Base-by-base conservation (phyloP, 352 stramenopile species). In the Phytophthora nicotianae region DNA sequence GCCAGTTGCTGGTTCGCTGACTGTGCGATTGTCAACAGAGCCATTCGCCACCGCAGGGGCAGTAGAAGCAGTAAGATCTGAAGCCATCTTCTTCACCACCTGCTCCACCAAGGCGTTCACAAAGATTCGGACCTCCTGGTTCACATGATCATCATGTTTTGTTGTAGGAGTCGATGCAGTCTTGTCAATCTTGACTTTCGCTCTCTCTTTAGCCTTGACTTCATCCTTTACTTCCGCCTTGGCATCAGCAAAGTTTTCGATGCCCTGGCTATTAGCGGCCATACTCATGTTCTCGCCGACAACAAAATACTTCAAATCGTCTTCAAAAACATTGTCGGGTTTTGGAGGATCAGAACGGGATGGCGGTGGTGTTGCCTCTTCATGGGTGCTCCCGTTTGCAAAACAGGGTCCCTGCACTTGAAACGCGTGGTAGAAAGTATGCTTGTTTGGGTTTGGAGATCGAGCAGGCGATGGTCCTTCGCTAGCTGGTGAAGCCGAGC, bases 381-480 rank as follows among this genome's bases (percentile, higher is more conserved):
- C 50, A 19, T 53, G 26, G 5, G 24, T 27, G 46, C 33, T 33
- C 40, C 43, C 50, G 14, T 58, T 67, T 2, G 50, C 21, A 60
- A 70, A 13, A n/a, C 50, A 56, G 61, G 64, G 59, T 11, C 58
- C 60, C 20, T 49, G 56, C 2, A 51, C 37, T 52, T 59, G 50
- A 59, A 74, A 73, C 8, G 47, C 69, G 32, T 59, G 14, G 37
- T 65, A 62, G 5, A 66, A 59, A 9, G 54, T 51, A 33, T 60
- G 61, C 2, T 61, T 65, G 20, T 42, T 40, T 17, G 53, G 40
- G 50, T 40, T 70, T 40, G 55, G 45, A 38, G 59, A 58, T 26
- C 58, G 58, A 10, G 16, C 40, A 32, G 50, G 42, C 11, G 55
- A 63, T 42, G 42, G 35, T 5, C 58, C 50, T 16, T 69, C 68